A percentile compares a stretch with the other conserved stretches of the same genome.
These are phyloP conservation scores for Daldinia bambusicola DNA, from an alignment of 495 filamentous ascomycete genomes.

Conservation along the genomic window DNA sequence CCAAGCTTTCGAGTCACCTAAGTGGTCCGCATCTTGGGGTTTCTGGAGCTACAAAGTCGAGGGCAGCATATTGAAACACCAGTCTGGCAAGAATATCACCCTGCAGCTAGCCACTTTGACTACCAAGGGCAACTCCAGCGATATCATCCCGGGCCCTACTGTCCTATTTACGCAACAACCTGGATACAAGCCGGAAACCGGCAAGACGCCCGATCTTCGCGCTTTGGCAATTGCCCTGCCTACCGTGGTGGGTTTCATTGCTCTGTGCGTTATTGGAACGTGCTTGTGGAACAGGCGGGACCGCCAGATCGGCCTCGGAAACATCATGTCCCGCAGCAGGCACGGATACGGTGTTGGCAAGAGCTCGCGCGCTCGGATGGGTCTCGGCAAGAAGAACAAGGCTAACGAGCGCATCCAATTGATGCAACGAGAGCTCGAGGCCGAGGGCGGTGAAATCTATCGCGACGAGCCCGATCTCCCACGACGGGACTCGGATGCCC, in stretches of 20 bases:
- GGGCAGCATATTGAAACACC: conserved; percentile 42
- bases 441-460: conserved; percentile 45
- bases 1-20: conserved; percentile 51
- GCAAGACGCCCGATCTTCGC: conserved; percentile 34
- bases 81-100: conserved; percentile 53
- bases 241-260: conserved; percentile 51
- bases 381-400: conserved; percentile 35
- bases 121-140: conserved; percentile 19
- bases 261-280: conserved; percentile 47
- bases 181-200: conserved; percentile 29
- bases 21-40: conserved; percentile 50
- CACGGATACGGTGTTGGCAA: conserved; percentile 50
- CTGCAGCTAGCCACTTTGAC: conserved; percentile 50
- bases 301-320: conserved; percentile 52
- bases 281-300: conserved; percentile 53
- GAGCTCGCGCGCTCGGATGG: conserved; percentile 46
- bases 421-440: conserved; percentile 48
- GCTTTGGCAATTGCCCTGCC: conserved; percentile 57
- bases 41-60: conserved; percentile 55
- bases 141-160: conserved; percentile 48
- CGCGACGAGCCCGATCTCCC: conserved; percentile 43
- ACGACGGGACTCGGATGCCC: conserved; percentile 53
- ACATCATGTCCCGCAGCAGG: conserved; percentile 53
- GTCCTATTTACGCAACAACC: conserved; percentile 45
- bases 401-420: conserved; percentile 53